Percentiles rank a stretch among this genome's conserved stretches.
These are phyloP conservation scores for Monosporascus sp. DNA, from an alignment of 2,329 filamentous ascomycete genomes.

Conservation along the genomic window DNA sequence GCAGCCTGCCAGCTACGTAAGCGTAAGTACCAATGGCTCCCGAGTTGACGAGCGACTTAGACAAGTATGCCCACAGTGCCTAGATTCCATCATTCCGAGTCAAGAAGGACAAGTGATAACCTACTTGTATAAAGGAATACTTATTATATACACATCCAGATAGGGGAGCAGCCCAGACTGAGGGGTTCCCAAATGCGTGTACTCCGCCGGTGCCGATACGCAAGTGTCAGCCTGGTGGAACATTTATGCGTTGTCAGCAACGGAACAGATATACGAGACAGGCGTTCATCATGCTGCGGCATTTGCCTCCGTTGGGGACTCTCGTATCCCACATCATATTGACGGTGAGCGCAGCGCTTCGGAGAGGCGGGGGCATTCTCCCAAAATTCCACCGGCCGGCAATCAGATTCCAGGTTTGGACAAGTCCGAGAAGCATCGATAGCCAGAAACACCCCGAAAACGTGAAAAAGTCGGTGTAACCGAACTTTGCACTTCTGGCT, in stretches of 20 bases:
- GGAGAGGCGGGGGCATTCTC: conserved; percentile 8
- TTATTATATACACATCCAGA: neutral
- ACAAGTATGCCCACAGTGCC: neutral
- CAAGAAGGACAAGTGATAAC: neutral
- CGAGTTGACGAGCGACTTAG: neutral
- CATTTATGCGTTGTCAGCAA: conserved; percentile 1
- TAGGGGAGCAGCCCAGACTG: too few relatives aligned
- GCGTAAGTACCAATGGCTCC: too few relatives aligned
- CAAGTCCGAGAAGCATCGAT: neutral
- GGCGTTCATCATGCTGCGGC: neutral
- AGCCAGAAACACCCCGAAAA: neutral
- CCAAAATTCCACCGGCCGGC: conserved; percentile 7
- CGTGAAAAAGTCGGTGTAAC: conserved; percentile 20
- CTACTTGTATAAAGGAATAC: neutral
- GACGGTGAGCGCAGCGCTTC: conserved; percentile 12
- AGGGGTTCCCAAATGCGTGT: too few relatives aligned
- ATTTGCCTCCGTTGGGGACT: neutral
- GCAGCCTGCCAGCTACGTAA: neutral
- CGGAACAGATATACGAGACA: neutral
- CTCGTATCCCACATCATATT: conserved; percentile 15
- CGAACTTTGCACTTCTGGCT: conserved; percentile 11
- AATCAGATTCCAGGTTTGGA: neutral
- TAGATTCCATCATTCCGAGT: neutral
- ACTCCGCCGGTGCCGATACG: neutral
- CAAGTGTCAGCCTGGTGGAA: neutral